Conservation (phyloP, 164 flowering plant species). For the Kalanchoe fedtschenkoi region DNA sequence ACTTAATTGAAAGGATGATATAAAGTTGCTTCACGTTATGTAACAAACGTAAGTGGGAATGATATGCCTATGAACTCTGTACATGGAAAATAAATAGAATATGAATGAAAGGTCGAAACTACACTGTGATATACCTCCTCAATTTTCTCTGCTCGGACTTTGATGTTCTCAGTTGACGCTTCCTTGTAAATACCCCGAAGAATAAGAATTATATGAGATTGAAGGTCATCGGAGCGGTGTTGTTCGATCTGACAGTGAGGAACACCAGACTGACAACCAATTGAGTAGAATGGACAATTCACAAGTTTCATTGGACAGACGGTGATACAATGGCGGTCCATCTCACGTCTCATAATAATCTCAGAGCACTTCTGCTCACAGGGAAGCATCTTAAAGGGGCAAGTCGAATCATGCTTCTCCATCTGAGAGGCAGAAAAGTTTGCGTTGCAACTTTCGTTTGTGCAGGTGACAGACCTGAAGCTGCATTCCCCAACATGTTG, state of each 20-base stretch:
- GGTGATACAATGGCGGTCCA: conserved; percentile 91
- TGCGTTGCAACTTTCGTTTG: conserved; percentile 49
- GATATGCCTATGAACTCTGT: background rate
- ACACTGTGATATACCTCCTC: conserved; percentile 31
- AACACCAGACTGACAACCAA: conserved; percentile 55
- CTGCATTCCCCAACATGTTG: conserved; percentile 36
- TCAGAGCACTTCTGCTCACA: conserved; percentile 77
- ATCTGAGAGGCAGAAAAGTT: conserved; percentile 41
- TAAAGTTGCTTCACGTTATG: background rate
- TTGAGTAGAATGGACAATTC: conserved; percentile 62
- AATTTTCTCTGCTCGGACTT: conserved; percentile 28
- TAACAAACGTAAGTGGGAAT: no score
- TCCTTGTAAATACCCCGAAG: conserved; percentile 45
- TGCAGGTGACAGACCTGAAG: conserved; percentile 48
- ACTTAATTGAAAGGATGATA: background rate
- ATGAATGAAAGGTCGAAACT: background rate
- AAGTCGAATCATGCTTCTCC: conserved; percentile 52
- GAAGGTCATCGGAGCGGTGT: conserved; percentile 40
- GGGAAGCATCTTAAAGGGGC: conserved; percentile 65
- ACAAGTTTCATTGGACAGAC: conserved; percentile 84
- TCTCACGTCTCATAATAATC: conserved; percentile 59
- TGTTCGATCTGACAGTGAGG: conserved; percentile 34
- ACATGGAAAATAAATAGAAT: background rate
- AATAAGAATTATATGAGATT: conserved; percentile 37
- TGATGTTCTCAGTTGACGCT: conserved; percentile 35